Evolutionary conservation across 2,329 filamentous ascomycete genomes (phyloP).

Genomic region (Mycosphaerella sp.): DNA sequence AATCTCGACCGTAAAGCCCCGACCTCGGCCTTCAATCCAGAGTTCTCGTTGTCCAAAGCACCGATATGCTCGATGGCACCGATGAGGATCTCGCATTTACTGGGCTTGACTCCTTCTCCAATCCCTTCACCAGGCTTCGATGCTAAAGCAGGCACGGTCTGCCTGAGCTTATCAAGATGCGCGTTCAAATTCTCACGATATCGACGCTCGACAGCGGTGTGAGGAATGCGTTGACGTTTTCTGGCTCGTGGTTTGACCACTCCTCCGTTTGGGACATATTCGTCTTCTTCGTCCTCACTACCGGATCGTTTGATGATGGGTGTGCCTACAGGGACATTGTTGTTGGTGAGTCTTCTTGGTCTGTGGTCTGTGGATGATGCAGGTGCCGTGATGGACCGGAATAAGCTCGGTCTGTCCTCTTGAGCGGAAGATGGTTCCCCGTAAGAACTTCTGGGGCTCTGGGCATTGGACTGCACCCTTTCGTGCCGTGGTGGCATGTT

Average conservation of each 20-base stretch:
- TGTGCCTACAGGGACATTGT: conserved; percentile 6
- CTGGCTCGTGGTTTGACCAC: conserved; percentile 23
- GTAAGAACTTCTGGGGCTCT: conserved; percentile 25
- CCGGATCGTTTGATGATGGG: conserved; percentile 22
- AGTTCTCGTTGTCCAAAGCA: conserved; percentile 27
- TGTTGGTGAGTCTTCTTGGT: conserved; percentile 14
- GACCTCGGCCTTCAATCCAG: conserved; percentile 25
- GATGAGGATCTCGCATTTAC: conserved; percentile 35
- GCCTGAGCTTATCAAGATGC: conserved; percentile 33
- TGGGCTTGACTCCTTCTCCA: conserved; percentile 31
- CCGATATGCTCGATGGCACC: conserved; percentile 34
- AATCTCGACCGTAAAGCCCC: conserved; percentile 25
- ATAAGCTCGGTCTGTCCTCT: conserved; percentile 23
- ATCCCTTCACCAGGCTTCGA: conserved; percentile 19
- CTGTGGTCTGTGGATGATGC: conserved; percentile 18
- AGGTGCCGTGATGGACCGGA: conserved; percentile 27
- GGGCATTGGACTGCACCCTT: conserved; percentile 16
- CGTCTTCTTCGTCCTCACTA: conserved; percentile 31
- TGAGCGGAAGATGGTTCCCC: conserved; percentile 13
- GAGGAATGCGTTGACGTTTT: conserved; percentile 34
- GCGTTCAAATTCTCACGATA: conserved; percentile 36
- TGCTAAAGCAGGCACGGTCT: conserved; percentile 30
- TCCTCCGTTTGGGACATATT: conserved; percentile 23
- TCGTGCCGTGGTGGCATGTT: conserved; percentile 16
- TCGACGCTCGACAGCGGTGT: conserved; percentile 34